Percentiles rank a stretch among this genome's conserved stretches.
Evolutionary conservation across 805 yeast species (phyloP).

Genomic region (Komagataella mondaviorum): DNA sequence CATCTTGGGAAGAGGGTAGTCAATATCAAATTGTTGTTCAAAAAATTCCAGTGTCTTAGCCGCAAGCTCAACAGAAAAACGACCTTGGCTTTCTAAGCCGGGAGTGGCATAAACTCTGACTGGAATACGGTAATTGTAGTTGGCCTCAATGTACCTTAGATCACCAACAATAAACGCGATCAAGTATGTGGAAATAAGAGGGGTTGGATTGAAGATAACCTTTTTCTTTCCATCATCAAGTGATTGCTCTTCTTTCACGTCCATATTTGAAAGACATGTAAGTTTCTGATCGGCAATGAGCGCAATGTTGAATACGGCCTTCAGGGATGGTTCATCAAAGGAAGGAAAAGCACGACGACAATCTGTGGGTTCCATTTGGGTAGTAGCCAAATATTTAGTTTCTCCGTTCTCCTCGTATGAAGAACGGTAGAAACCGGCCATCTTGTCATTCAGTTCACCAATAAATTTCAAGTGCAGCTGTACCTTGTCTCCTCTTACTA

Average conservation of each 20-base stretch:
- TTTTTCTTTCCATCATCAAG: slow-evolving; percentile 33
- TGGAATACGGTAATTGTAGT: slow-evolving; percentile 48
- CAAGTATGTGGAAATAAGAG: slow-evolving; percentile 73
- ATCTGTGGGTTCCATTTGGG: slow-evolving; percentile 82
- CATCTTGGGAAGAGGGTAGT: slow-evolving; percentile 69
- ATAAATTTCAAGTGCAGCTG: slow-evolving; percentile 36
- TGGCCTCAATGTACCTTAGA: slow-evolving; percentile 51
- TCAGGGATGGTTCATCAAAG: slow-evolving; percentile 73
- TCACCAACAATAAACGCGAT: slow-evolving; percentile 80
- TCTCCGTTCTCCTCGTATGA: slow-evolving; percentile 47
- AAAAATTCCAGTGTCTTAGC: slow-evolving; percentile 65
- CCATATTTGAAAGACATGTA: slow-evolving; percentile 62
- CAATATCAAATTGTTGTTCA: slow-evolving; percentile 59
- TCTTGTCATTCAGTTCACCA: slow-evolving; percentile 59
- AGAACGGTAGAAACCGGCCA: slow-evolving; percentile 77
- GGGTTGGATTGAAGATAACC: slow-evolving; percentile 61
- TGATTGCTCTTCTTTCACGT: slow-evolving; percentile 34
- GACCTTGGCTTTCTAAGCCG: slow-evolving; percentile 60
- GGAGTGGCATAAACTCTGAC: slow-evolving; percentile 74
- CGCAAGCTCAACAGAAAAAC: slow-evolving; percentile 61
- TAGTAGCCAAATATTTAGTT: slow-evolving; percentile 63
- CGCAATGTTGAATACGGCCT: slow-evolving; percentile 57
- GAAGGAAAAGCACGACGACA: slow-evolving; percentile 83
- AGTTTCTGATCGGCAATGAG: slow-evolving; percentile 41
- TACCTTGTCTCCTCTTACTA: slow-evolving; percentile 24